Percentiles rank a stretch among this genome's conserved stretches.
Evolutionary conservation across 768 basidiomycete genomes (phyloP).

Genomic region (Boletus tomentosulus): DNA sequence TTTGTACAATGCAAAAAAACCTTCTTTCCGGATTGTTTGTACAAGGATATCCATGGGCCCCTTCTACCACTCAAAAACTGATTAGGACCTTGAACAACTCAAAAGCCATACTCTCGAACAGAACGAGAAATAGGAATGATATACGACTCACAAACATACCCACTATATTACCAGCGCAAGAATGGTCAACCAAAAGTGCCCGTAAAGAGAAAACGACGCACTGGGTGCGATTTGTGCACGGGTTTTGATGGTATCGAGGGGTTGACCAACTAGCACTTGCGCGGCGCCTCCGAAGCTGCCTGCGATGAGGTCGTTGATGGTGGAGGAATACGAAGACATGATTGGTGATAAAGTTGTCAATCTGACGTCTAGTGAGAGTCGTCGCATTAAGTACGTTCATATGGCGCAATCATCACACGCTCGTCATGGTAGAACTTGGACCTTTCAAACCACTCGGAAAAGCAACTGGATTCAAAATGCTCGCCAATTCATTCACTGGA

Average conservation of each 20-base stretch:
- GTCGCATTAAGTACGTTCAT: too few relatives aligned
- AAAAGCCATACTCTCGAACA: too few relatives aligned
- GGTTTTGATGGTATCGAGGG: slow-evolving; percentile 85
- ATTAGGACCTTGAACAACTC: neutral
- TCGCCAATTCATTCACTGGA: too few relatives aligned
- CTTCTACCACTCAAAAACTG: slow-evolving; percentile 46
- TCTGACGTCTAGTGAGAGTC: neutral
- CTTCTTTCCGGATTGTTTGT: slow-evolving; percentile 82
- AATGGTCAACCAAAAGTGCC: too few relatives aligned
- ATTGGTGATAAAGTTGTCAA: too few relatives aligned
- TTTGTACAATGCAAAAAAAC: slow-evolving; percentile 92
- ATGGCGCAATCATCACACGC: too few relatives aligned
- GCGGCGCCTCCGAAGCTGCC: slow-evolving; percentile 92
- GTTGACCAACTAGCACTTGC: slow-evolving; percentile 93
- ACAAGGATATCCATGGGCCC: slow-evolving; percentile 88
- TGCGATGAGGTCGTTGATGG: slow-evolving; percentile 78
- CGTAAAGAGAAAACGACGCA: slow-evolving; percentile 34
- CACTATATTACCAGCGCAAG: too few relatives aligned
- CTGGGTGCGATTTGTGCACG: slow-evolving; percentile 84
- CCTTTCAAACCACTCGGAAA: too few relatives aligned
- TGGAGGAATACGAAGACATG: slow-evolving; percentile 40
- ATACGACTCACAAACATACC: too few relatives aligned
- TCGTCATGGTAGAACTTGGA: too few relatives aligned
- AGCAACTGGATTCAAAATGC: too few relatives aligned
- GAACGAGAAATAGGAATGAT: too few relatives aligned